Percentiles rank a stretch among this genome's conserved stretches.
Conservation (phyloP, 257 asterid genomes). For the Solanum corneliomulleri region DNA sequence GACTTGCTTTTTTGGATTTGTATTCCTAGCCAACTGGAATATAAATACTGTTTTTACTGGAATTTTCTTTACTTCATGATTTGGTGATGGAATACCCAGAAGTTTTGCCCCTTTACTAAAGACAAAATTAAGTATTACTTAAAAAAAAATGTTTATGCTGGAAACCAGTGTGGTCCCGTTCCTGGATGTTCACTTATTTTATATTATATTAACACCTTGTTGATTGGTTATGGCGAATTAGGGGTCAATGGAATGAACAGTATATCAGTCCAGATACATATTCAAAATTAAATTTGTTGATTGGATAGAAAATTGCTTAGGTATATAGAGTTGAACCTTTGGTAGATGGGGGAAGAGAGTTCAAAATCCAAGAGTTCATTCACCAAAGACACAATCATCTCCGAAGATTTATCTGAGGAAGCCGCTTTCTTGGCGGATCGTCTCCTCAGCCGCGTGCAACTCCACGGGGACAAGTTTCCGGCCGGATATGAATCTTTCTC, state of each 20-base stretch:
- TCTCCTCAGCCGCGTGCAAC: conserved; percentile 13
- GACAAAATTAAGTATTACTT: background rate
- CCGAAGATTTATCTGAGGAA: conserved; percentile 12
- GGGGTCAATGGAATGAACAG: background rate
- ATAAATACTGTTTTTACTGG: background rate
- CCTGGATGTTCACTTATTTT: no score
- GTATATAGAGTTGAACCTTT: background rate
- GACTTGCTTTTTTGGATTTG: background rate
- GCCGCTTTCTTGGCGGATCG: background rate
- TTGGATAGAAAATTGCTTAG: background rate
- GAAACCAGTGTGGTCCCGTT: background rate
- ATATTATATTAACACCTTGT: background rate
- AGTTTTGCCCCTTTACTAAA: background rate
- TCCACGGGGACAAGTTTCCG: conserved; percentile 16
- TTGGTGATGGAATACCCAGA: background rate
- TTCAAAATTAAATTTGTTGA: background rate
- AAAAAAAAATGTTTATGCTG: background rate
- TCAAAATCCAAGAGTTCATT: background rate
- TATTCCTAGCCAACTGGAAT: background rate
- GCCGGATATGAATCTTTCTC: conserved; percentile 9
- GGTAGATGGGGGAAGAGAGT: background rate
- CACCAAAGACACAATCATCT: conserved; percentile 1
- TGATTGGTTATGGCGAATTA: background rate
- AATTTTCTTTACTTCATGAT: background rate
- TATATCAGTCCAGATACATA: no score